phyloP scores from a whole-genome alignment of 495 filamentous ascomycete species.

The Clavariopsis aquatica region DNA sequence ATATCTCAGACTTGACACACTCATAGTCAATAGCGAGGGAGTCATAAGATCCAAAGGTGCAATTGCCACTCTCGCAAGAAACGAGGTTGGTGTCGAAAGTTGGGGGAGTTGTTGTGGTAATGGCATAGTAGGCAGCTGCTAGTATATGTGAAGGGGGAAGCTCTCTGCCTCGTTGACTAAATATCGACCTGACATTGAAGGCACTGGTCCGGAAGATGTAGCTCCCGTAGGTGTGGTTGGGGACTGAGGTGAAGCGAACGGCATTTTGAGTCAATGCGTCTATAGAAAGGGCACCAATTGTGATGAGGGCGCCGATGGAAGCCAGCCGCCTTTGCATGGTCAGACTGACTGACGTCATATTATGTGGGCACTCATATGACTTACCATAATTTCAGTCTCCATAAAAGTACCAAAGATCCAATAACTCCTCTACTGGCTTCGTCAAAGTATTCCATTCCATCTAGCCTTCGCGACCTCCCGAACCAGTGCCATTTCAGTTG shows the following conservation, averaged over 20 bases:
- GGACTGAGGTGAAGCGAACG: neutral
- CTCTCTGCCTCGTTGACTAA: neutral
- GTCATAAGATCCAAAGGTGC: neutral
- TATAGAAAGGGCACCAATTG: neutral
- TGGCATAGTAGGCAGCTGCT: neutral
- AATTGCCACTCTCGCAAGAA: neutral
- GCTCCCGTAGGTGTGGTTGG: neutral
- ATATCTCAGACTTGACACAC: neutral
- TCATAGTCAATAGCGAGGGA: neutral
- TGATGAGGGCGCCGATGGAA: slow-evolving; percentile 6
- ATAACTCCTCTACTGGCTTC: slow-evolving; percentile 8
- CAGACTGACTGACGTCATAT: neutral
- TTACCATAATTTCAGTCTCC: slow-evolving; percentile 4
- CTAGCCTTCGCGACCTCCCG: neutral
- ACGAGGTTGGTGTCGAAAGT: neutral
- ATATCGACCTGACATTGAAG: neutral
- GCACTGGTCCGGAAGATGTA: neutral
- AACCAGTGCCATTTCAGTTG: slow-evolving; percentile 17
- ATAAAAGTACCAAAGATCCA: slow-evolving; percentile 4
- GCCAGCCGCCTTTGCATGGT: neutral
- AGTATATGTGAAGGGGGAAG: slow-evolving; percentile 4
- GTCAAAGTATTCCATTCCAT: slow-evolving; percentile 8
- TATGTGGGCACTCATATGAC: neutral
- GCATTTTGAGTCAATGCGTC: slow-evolving; percentile 10
- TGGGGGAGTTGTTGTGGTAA: neutral